A percentile compares a stretch with the other conserved stretches of the same genome.
Conservation (phyloP, 495 filamentous ascomycete genomes). For the Penicillium daleae region DNA sequence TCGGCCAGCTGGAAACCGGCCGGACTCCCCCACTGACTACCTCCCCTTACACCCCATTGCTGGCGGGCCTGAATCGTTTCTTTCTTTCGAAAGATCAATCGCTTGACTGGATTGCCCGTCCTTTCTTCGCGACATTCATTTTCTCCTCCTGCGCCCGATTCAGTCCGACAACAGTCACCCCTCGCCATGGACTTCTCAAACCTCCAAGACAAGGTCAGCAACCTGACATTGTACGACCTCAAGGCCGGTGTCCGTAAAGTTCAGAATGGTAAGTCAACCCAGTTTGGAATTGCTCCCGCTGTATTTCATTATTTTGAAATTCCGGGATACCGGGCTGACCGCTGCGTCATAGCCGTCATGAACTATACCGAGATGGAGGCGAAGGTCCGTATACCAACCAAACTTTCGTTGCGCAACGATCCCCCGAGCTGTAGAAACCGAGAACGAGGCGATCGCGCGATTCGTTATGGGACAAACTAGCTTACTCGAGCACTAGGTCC, state of each 20-base stretch:
- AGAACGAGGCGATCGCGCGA: not conserved
- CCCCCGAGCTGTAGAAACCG: too few relatives aligned
- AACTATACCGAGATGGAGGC: constrained; percentile 99
- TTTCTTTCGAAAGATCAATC: constrained; percentile 21
- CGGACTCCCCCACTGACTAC: constrained; percentile 25
- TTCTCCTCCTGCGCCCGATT: constrained; percentile 17
- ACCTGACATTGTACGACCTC: constrained; percentile 93
- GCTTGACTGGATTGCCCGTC: constrained; percentile 7
- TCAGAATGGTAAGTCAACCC: constrained; percentile 80
- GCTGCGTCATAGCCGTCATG: constrained; percentile 77
- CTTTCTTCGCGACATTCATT: constrained; percentile 1
- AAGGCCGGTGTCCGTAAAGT: constrained; percentile 97
- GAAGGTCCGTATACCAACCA: constrained; percentile 65
- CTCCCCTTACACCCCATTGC: constrained; percentile 20
- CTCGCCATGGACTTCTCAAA: constrained; percentile 80
- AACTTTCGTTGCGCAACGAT: constrained; percentile 14
- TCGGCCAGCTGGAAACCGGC: constrained; percentile 42
- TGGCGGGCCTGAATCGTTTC: constrained; percentile 25
- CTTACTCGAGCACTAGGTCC: constrained; percentile 60
- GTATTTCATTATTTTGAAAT: constrained; percentile 11
- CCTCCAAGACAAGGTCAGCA: constrained; percentile 87
- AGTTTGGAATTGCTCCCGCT: not conserved
- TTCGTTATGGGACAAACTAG: not conserved
- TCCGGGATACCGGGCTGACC: constrained; percentile 21
- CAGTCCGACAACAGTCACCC: constrained; percentile 23